Base-by-base conservation (phyloP, 495 filamentous ascomycete genomes). In the Cenococcum geophilum region DNA sequence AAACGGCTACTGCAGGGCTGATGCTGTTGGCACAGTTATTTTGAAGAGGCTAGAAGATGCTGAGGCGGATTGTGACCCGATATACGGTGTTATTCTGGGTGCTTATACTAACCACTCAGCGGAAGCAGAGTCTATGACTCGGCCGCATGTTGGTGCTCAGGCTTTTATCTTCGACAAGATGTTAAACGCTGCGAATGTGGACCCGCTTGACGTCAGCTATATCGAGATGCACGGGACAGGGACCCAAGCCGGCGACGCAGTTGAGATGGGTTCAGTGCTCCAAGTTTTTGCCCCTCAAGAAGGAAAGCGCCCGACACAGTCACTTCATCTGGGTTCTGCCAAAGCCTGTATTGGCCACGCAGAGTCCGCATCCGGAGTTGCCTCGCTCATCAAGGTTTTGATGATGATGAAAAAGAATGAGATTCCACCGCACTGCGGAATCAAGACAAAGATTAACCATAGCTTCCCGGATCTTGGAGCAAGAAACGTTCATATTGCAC, bases 361-460 rank as follows among this genome's bases (percentile, higher is more conserved):
- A 6, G 74, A 75, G 53, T 21, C 66, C 20, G 71, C 69, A 10
- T 62, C 73, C 23, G 75, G 75, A 8, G 61, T 72, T 12, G 63
- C 69, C 3, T 60, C 70, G 4, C 59, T 77, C 6, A 66, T 76
- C 23, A 77, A 77, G 55, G 67, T 68, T 11, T 55, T 77, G 0
- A 54, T 76, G 20, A 76, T 76, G 71, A 51, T 76, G 36, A 68
- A 72, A 42, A 68, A 76, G 40, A 68, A 72, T 42, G 50, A 50
- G 1, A 75, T 76, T 51, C 74, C 74, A 1, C 74, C 72, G 18
- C 74, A 76, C 51, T 43, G 67, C 45, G 52, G 72, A 71, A 60
- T 72, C 65, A 67, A 78, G 65, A 61, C 69, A 67, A 63, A 63
- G 22, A 73, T 81, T 32, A 79, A 80, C 63, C 73, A 73, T 21